Conservation (phyloP, 2,329 filamentous ascomycete genomes). For the Aureobasidium sp. region DNA sequence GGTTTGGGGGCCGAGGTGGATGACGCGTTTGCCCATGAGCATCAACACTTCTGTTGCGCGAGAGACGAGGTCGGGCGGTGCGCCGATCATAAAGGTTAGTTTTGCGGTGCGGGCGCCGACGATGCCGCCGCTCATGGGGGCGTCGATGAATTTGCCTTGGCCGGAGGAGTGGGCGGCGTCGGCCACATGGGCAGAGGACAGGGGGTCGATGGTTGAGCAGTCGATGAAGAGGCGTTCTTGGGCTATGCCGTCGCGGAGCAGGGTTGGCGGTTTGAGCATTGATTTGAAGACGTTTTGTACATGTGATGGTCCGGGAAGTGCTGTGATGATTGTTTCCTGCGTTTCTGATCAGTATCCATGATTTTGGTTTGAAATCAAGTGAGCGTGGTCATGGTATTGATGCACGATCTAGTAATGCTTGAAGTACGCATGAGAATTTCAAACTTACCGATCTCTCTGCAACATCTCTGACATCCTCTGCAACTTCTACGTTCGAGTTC, state of each 20-base stretch:
- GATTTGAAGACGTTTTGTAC: conserved; percentile 75
- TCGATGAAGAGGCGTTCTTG: conserved; percentile 80
- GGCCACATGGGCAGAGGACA: conserved; percentile 72
- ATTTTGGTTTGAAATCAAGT: no score
- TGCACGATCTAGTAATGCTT: background rate
- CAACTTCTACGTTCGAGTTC: conserved; percentile 47
- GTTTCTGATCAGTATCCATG: background rate
- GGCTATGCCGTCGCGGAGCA: conserved; percentile 42
- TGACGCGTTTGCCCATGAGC: conserved; percentile 77
- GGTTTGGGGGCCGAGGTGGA: conserved; percentile 80
- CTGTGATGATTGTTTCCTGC: conserved; percentile 80
- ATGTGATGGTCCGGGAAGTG: conserved; percentile 81
- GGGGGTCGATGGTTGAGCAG: conserved; percentile 91
- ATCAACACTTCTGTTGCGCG: conserved; percentile 63
- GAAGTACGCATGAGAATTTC: background rate
- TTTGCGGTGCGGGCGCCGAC: conserved; percentile 83
- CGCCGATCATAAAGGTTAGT: conserved; percentile 92
- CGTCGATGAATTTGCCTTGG: conserved; percentile 78
- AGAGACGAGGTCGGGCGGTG: conserved; percentile 53
- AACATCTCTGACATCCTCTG: conserved; percentile 52
- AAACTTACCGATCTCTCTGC: conserved; percentile 59
- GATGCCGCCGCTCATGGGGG: conserved; percentile 94
- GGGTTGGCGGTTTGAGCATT: conserved; percentile 57
- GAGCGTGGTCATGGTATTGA: background rate
- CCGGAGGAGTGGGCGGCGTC: conserved; percentile 58